Base-by-base conservation (phyloP, 1,139 yeast genomes). In the Eremothecium sinecaudum region DNA sequence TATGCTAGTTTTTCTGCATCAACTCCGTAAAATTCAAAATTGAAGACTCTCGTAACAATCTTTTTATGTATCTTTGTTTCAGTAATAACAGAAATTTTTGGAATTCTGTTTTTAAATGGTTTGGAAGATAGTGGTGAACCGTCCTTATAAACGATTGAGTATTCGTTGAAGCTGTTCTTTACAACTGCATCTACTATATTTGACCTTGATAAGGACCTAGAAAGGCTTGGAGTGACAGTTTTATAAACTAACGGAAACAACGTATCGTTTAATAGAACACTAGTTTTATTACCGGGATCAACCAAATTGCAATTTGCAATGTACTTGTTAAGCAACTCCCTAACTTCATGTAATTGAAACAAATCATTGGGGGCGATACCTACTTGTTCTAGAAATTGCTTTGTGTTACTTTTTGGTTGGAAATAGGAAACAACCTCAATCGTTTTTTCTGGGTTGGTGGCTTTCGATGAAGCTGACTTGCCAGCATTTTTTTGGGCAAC, bases 21-120 rank as follows among this genome's bases (percentile, higher is more conserved):
- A 20, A 87, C 69, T 36, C 69, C 67, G 56, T 75, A 90, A 4
- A 64, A 63, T 44, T 83, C 94, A 44, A 81, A 67, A 41, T 82
- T 79, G 17, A 71, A 63, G 0, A 87, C 71, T 31, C 76, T 67
- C 0, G 97, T 87, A 13, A 84, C 72, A 5, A 79, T 67, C 53
- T 86, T 87, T 40, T 93, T 68, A 0, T 96, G 94, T 38, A 82
- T 77, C 46, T 83, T 80, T 45, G 75, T 70, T 55, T 83, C 93
- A 7, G 87, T 78, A 7, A 75, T 60, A 13, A 90, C 71, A 25
- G 68, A 61, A 20, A 90, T 69, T 30, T 64, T 69, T 6, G 95
- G 94, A 1, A 79, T 66, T 2, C 63, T 60, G 1, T 97, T 97
- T 45, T 69, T 79, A 16, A 50, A 49, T 3, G 75, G 67, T 23